These are phyloP conservation scores for Arachis hypogaea DNA, from an alignment of 306 rosid species.

Conservation along the genomic window DNA sequence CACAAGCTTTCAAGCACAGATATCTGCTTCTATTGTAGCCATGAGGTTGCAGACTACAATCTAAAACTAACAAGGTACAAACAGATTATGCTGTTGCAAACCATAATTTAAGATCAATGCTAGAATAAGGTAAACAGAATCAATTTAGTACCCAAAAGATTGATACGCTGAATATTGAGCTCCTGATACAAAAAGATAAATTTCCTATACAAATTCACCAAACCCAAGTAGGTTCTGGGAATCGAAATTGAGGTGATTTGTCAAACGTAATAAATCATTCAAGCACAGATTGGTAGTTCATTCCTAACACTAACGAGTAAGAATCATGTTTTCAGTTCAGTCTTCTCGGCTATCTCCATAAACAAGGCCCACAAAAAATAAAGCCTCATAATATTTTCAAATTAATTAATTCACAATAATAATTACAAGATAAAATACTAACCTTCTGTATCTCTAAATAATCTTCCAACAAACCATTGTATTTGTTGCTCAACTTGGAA, in stretches of 20 bases:
- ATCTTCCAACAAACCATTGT: conserved; percentile 44
- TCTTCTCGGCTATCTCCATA: neutral
- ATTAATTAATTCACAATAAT: neutral
- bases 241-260: too few species aligned
- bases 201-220: too few species aligned
- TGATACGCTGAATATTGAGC: too few species aligned
- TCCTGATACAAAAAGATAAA: too few species aligned
- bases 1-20: neutral
- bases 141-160: too few species aligned
- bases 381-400: neutral
- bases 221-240: too few species aligned
- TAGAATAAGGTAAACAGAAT: too few species aligned
- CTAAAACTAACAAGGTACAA: neutral
- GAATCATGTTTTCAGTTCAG: neutral
- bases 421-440: neutral
- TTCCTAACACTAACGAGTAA: too few species aligned
- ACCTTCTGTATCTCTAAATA: conserved; percentile 63
- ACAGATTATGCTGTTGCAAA: neutral
- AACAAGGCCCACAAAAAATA: neutral
- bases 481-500: conserved; percentile 13
- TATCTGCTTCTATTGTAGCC: neutral
- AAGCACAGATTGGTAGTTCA: too few species aligned
- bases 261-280: too few species aligned
- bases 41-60: neutral
- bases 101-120: too few species aligned